Evolutionary conservation across 371 early-diverging fungal species (phyloP).

Genomic region (Mortierella sp.): DNA sequence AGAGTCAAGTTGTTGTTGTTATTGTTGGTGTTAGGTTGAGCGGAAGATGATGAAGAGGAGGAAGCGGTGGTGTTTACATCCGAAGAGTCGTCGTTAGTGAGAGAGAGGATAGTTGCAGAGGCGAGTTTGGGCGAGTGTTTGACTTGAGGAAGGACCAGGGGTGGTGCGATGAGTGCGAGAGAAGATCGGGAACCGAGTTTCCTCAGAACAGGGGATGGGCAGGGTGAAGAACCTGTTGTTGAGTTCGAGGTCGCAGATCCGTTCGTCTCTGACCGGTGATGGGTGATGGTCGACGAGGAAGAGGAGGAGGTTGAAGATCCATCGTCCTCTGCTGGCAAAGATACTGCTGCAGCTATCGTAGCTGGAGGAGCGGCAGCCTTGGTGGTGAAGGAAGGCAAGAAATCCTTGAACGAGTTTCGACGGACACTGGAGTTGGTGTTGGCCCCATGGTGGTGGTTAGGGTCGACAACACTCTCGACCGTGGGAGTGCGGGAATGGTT

Average conservation of each 20-base stretch:
- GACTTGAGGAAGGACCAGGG: neutral
- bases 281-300: neutral
- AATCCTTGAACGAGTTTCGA: neutral
- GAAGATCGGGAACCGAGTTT: constrained; percentile 1
- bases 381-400: neutral
- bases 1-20: neutral
- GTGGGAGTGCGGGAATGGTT: neutral
- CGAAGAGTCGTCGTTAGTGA: neutral
- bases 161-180: neutral
- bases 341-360: neutral
- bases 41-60: neutral
- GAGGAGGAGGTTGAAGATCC: neutral
- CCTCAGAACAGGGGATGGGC: constrained; percentile 6
- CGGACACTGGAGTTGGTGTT: neutral
- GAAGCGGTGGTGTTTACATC: neutral
- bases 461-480: neutral
- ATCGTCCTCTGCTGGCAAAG: neutral
- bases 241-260: neutral
- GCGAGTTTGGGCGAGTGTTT: neutral
- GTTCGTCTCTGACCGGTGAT: neutral
- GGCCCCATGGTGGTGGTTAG: neutral
- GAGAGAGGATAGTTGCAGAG: neutral
- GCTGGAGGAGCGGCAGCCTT: neutral
- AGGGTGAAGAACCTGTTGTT: neutral
- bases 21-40: neutral